Percentiles rank a stretch among this genome's conserved stretches.
These are phyloP conservation scores for Phytopythium ostracodes DNA, from an alignment of 352 stramenopile genomes.

Conservation along the genomic window DNA sequence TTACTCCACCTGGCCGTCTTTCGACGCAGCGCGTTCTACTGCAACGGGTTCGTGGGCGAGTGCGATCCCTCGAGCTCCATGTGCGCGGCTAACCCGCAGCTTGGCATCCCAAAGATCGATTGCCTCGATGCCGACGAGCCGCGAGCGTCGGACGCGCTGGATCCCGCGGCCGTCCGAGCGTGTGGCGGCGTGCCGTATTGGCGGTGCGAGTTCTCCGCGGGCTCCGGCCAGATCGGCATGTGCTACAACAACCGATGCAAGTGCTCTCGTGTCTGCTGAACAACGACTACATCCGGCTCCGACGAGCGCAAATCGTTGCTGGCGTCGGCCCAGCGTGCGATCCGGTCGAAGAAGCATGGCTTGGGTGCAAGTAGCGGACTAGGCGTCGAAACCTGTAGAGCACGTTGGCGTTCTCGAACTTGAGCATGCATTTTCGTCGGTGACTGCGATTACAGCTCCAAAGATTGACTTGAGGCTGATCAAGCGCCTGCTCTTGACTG, in stretches of 20 bases:
- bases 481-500: constrained; percentile 23
- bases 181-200: constrained; percentile 17
- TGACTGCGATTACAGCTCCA: not conserved
- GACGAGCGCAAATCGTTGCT: constrained; percentile 9
- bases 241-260: constrained; percentile 22
- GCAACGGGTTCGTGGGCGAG: constrained; percentile 26
- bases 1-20: constrained; percentile 20
- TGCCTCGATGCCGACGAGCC: constrained; percentile 10
- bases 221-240: constrained; percentile 11
- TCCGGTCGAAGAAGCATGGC: constrained; percentile 14
- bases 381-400: too few relatives aligned
- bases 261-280: constrained; percentile 12
- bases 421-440: not conserved
- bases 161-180: constrained; percentile 13
- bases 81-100: constrained; percentile 9
- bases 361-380: constrained; percentile 7
- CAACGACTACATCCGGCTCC: constrained; percentile 6
- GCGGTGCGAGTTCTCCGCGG: constrained; percentile 8
- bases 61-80: constrained; percentile 18
- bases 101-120: constrained; percentile 10
- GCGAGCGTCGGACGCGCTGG: constrained; percentile 10
- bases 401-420: not conserved
- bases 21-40: constrained; percentile 18
- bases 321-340: constrained; percentile 10
- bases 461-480: not conserved